Conservation (phyloP, 164 flowering plant species). For the Dillenia suffruticosa region DNA sequence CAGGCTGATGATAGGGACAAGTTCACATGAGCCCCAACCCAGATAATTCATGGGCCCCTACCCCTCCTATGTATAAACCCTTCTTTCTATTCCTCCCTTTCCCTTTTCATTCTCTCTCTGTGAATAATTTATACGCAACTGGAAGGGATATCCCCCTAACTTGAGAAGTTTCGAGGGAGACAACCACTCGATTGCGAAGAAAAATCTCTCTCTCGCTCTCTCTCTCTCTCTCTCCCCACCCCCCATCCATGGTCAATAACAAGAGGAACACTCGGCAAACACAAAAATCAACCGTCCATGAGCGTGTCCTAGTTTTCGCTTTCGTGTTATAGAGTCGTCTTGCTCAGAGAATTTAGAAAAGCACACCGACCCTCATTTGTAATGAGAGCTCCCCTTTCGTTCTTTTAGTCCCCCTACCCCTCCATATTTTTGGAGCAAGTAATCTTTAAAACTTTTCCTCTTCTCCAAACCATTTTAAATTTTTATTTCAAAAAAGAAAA, state of each 20-base stretch:
- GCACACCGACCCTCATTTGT: slow-evolving; percentile 25
- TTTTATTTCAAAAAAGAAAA: no score
- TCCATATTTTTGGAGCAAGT: slow-evolving; percentile 2
- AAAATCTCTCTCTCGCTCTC: background rate
- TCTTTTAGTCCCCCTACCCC: background rate
- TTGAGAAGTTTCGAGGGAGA: slow-evolving; percentile 41
- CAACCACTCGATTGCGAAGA: slow-evolving; percentile 4
- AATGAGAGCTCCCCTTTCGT: slow-evolving; percentile 2
- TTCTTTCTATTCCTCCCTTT: background rate
- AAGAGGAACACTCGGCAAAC: slow-evolving; percentile 7
- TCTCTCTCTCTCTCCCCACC: slow-evolving; percentile 12
- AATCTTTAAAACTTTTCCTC: slow-evolving; percentile 7
- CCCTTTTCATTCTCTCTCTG: slow-evolving; percentile 10
- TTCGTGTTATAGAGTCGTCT: slow-evolving; percentile 4
- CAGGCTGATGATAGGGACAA: slow-evolving; percentile 54
- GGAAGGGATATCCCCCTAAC: slow-evolving; percentile 19
- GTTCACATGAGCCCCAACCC: slow-evolving; percentile 76
- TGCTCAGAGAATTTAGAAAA: slow-evolving; percentile 20
- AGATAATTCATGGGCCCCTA: slow-evolving; percentile 55
- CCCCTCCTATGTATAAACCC: slow-evolving; percentile 13
- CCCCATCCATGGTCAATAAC: slow-evolving; percentile 19
- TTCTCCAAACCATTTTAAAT: background rate
- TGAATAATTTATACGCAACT: background rate
- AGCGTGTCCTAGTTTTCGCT: slow-evolving; percentile 6
- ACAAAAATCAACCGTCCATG: slow-evolving; percentile 12